Percentiles rank a stretch among this genome's conserved stretches.
Conservation (phyloP, 1,284 basidiomycete genomes). For the Retiboletus flavoniger region DNA sequence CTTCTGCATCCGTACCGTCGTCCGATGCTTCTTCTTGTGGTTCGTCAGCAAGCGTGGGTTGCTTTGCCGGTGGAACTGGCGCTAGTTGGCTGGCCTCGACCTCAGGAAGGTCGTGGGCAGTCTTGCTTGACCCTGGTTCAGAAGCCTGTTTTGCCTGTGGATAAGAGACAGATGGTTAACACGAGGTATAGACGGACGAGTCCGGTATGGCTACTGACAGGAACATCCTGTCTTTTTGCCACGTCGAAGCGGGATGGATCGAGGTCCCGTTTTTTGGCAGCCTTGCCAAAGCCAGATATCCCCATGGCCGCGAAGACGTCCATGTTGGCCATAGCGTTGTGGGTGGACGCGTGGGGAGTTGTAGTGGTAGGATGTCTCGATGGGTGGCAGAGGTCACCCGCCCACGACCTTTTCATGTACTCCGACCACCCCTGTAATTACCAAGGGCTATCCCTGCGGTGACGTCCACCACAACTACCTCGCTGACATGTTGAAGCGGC, state of each 20-base stretch:
- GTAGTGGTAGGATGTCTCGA: background rate
- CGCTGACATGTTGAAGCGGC: constrained; percentile 64
- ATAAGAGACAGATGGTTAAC: constrained; percentile 17
- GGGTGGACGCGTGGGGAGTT: background rate
- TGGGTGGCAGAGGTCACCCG: constrained; percentile 22
- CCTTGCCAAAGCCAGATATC: constrained; percentile 75
- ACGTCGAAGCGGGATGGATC: constrained; percentile 74
- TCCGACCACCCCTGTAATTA: constrained; percentile 22
- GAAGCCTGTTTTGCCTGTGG: constrained; percentile 13
- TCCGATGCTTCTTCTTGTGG: constrained; percentile 31
- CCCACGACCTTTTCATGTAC: constrained; percentile 12
- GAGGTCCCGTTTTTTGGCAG: constrained; percentile 59
- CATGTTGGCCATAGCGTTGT: constrained; percentile 51
- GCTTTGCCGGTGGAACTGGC: constrained; percentile 4
- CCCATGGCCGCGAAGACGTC: constrained; percentile 79
- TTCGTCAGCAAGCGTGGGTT: constrained; percentile 18
- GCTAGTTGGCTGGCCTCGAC: constrained; percentile 6
- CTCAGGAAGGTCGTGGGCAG: constrained; percentile 4
- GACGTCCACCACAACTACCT: background rate
- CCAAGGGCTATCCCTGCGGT: background rate
- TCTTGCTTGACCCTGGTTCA: constrained; percentile 20
- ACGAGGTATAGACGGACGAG: constrained; percentile 17
- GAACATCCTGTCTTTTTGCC: constrained; percentile 58
- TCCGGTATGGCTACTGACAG: constrained; percentile 13
- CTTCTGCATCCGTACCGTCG: constrained; percentile 35